Evolutionary conservation across 345 rosid genomes (phyloP).

Genomic region (Pseudoturritis turrita): DNA sequence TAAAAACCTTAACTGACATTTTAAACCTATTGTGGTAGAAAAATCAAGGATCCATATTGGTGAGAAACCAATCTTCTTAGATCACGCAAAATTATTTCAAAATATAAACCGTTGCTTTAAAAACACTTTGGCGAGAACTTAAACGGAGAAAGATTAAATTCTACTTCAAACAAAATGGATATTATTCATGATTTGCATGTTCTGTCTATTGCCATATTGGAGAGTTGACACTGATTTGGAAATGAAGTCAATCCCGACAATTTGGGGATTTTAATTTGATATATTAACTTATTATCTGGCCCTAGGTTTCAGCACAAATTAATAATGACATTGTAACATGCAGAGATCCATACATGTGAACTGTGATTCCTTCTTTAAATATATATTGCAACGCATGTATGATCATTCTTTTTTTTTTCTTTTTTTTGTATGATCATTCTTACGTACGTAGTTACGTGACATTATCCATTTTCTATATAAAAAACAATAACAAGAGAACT

Average conservation of each 20-base stretch:
- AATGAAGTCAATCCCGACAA: constrained; percentile 10
- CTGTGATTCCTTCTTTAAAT: background rate
- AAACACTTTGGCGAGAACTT: background rate
- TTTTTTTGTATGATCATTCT: background rate
- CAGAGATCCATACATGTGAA: constrained; percentile 21
- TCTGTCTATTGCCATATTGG: background rate
- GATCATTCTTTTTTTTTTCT: no score
- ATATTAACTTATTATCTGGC: background rate
- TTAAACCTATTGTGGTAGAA: background rate
- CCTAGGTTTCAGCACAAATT: constrained; percentile 1
- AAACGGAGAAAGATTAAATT: background rate
- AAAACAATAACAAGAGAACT: background rate
- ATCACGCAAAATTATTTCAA: background rate
- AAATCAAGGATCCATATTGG: background rate
- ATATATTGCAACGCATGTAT: background rate
- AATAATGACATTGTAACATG: constrained; percentile 18
- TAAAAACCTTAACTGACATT: background rate
- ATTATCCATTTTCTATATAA: background rate
- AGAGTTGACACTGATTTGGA: background rate
- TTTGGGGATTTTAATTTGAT: background rate
- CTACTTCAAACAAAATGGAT: background rate
- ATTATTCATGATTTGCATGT: background rate
- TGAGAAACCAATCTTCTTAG: background rate
- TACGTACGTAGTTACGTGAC: no score
- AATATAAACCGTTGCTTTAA: background rate